Base-by-base conservation (phyloP, 177 flowering plant genomes). In the Vitis hybrid region DNA sequence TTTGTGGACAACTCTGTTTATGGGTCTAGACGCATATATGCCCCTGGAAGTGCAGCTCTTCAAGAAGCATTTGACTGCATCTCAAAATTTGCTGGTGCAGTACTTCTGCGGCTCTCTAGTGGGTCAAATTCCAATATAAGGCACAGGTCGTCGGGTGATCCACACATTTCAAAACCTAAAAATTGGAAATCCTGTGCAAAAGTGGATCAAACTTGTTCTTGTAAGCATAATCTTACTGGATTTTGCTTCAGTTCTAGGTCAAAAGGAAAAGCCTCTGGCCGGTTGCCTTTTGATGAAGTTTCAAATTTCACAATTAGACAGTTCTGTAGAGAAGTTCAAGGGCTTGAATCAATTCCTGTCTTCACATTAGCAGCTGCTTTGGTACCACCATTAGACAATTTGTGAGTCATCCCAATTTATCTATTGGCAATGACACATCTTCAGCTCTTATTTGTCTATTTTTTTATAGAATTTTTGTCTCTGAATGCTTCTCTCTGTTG, bases 321-420 rank as follows among this genome's bases (percentile, higher is more conserved):
- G 39, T 15, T 90, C 15, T 22, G 59, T 54, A 82, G 69, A 71
- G 86, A 86, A 72, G 75, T 82, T 69, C 82, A 76, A 53, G 76
- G 75, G 65, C 71, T 86, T 63, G 88, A 80, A 63, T 78, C 85
- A 10, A 54, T 79, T 74, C 86, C 91, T 10, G 48, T 86, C 67
- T 82, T 94, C 54, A 80, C 94, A 11, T 63, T 95, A 68, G 97
- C 94, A 69, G 88, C 90, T 66, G 88, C 90, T 16, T 48, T 90
- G 55, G 81, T 93, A 53, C 90, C 92, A 11, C 91, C 98, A 34
- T 73, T 84, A 63, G 79, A 84, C 53, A 81, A 84, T 67, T 39
- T 88, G 99, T 94, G 78, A 84, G 94, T 74, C 39, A 5, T 55
- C 49, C 22, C 39, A 5, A 48, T 14, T 22, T 11, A 15, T n/a